Base-by-base conservation (phyloP, 345 rosid genomes). In the Cardamine occulta region DNA sequence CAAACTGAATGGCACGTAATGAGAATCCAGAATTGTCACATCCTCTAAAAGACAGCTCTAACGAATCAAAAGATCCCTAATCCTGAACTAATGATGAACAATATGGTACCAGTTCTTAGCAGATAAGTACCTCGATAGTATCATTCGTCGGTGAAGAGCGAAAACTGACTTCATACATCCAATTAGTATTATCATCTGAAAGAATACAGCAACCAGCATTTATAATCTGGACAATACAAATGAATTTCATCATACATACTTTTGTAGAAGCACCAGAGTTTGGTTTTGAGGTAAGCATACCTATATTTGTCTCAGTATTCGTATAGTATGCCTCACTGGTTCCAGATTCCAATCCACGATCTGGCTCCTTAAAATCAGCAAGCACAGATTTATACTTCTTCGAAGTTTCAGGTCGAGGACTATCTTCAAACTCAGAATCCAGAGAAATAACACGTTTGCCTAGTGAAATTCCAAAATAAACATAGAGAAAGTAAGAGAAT, bases 401-500 rank as follows among this genome's bases (percentile, higher is more conserved):
- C 70, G 58, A 67, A 28, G 71, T 74, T 72, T 79, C 80, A 71
- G 66, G 77, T 68, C 11, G 60, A 60, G 66, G 75, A 66, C 72
- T 75, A 23, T 74, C 73, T 61, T 91, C 96, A 60, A 91, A 86
- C 74, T 88, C 97, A 56, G 92, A 85, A 70, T 88, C 97, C 80
- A 94, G 79, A 76, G 87, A 82, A 63, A 90, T 78, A 62, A 85
- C 61, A 52, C 88, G 79, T 71, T 81, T 82, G 34, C 84, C 96
- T 89, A 82, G 69, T 77, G 23, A 61, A 0, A 60, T 51, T 39
- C 13, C 63, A 31, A 48, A 61, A 17, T 0, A 9, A 49, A 67
- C 73, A 37, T 44, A 2, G 40, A 51, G 6, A 61, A 60, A 52
- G 29, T 35, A 72, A 10, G 18, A 5, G 7, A 28, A 18, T 7